phyloP scores from a whole-genome alignment of 192 early-diverging fungal species.

The Entomortierella chlamydospora region DNA sequence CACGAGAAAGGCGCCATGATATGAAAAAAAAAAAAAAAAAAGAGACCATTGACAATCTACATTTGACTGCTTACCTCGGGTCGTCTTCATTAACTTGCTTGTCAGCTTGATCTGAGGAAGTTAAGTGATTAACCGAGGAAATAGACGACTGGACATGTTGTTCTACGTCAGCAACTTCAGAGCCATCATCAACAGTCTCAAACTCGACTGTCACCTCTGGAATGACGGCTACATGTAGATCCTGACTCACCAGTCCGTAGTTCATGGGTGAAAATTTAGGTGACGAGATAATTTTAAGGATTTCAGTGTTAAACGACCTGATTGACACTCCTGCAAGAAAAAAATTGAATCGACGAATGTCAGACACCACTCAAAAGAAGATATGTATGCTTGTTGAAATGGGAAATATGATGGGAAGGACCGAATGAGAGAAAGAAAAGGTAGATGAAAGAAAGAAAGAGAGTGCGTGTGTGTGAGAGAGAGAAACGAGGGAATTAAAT shows the following conservation, averaged over 20 bases:
- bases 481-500: no score
- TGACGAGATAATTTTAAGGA: background rate
- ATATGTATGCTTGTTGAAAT: no score
- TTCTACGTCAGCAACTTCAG: background rate
- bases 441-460: no score
- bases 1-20: background rate
- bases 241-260: background rate
- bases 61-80: background rate
- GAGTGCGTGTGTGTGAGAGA: no score
- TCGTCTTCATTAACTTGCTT: background rate
- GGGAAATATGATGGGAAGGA: no score
- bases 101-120: background rate
- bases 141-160: background rate
- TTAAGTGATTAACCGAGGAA: background rate
- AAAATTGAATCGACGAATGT: no score
- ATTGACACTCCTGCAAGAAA: no score
- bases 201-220: conserved; percentile 23
- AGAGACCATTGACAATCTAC: background rate
- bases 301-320: no score
- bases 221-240: conserved; percentile 11
- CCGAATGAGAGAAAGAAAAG: no score
- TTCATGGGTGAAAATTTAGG: background rate
- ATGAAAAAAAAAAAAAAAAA: background rate
- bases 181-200: background rate
- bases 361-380: no score